Conservation (phyloP, 2,329 filamentous ascomycete species). For the Ilyonectria sp. region DNA sequence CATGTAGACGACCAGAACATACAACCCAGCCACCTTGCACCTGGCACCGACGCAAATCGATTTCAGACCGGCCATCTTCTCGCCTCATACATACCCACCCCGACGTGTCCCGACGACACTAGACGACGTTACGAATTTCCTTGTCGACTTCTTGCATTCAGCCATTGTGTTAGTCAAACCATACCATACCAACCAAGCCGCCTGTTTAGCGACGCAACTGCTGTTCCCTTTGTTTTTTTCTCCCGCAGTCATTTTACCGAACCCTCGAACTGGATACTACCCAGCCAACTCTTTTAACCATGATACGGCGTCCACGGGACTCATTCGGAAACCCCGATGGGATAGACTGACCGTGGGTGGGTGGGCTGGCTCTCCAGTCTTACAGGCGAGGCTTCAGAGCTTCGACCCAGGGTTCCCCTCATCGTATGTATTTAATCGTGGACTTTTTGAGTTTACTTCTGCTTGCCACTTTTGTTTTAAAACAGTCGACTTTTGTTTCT, state of each 20-base stretch:
- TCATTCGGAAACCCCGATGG: slow-evolving; percentile 5
- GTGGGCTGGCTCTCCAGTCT: slow-evolving; percentile 30
- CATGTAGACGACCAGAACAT: slow-evolving; percentile 57
- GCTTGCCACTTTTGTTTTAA: slow-evolving; percentile 24
- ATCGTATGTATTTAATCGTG: slow-evolving; percentile 48
- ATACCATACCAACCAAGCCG: slow-evolving; percentile 44
- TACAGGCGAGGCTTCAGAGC: slow-evolving; percentile 24
- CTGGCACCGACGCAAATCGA: neutral
- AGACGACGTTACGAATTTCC: slow-evolving; percentile 52
- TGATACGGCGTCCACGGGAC: slow-evolving; percentile 9
- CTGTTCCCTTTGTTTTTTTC: slow-evolving; percentile 46
- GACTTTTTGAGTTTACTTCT: slow-evolving; percentile 38
- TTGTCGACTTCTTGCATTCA: slow-evolving; percentile 48
- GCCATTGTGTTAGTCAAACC: slow-evolving; percentile 48
- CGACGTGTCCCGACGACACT: slow-evolving; percentile 40
- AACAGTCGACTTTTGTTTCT: slow-evolving; percentile 20
- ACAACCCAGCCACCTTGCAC: neutral
- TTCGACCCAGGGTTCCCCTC: slow-evolving; percentile 29
- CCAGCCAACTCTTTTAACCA: slow-evolving; percentile 4
- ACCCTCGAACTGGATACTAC: slow-evolving; percentile 27
- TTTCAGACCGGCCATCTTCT: slow-evolving; percentile 9
- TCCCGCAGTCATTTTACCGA: slow-evolving; percentile 12
- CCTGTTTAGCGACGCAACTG: slow-evolving; percentile 47
- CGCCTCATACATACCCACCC: slow-evolving; percentile 24
- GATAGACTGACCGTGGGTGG: slow-evolving; percentile 36